Conservation (phyloP, 2,329 filamentous ascomycete species). For the Gnomoniopsis sp. region DNA sequence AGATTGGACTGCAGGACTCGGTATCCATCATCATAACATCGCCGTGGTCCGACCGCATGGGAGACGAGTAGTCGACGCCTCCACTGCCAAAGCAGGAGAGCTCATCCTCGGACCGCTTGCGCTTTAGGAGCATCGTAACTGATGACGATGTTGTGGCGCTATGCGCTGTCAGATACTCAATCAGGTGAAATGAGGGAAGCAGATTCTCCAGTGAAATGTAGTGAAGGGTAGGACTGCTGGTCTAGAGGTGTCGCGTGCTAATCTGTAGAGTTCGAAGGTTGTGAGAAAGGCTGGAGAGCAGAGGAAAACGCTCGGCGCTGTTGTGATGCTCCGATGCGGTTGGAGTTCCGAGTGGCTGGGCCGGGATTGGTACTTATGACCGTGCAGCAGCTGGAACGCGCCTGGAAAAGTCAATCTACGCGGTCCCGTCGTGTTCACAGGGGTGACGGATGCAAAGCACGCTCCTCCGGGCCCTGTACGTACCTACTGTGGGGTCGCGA, state of each 20-base stretch:
- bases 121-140: constrained; percentile 54
- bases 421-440: not conserved
- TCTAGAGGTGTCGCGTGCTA: not conserved
- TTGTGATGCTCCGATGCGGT: too few relatives aligned
- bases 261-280: too few relatives aligned
- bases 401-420: constrained; percentile 5
- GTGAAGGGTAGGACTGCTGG: not conserved
- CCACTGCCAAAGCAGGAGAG: constrained; percentile 42
- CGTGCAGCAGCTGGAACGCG: not conserved
- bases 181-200: not conserved
- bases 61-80: constrained; percentile 39
- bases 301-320: too few relatives aligned
- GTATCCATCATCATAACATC: constrained; percentile 31
- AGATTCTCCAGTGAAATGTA: not conserved
- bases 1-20: constrained; percentile 20
- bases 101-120: constrained; percentile 61
- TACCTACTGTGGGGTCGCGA: not conserved
- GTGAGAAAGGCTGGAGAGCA: too few relatives aligned
- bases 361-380: too few relatives aligned
- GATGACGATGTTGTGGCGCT: not conserved
- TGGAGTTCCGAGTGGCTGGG: too few relatives aligned
- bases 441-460: too few relatives aligned
- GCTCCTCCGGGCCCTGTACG: not conserved
- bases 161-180: not conserved
- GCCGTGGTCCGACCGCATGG: constrained; percentile 28